phyloP scores from a whole-genome alignment of 2,329 filamentous ascomycete genomes.

The Penicillium sp. region DNA sequence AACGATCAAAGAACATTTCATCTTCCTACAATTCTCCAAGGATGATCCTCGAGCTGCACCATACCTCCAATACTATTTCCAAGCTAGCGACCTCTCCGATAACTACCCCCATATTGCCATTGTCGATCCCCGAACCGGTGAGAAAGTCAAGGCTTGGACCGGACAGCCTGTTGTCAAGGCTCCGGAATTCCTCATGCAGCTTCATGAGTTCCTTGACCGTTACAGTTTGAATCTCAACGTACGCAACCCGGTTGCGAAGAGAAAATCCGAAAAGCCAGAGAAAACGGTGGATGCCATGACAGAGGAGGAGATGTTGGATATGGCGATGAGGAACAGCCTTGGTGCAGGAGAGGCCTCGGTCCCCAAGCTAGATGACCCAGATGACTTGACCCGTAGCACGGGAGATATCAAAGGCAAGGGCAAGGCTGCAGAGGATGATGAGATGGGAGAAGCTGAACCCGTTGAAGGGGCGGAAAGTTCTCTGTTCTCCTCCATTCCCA shows the following conservation, averaged over 20 bases:
- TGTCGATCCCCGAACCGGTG: constrained; percentile 90
- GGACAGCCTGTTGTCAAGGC: constrained; percentile 75
- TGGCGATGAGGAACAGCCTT: constrained; percentile 88
- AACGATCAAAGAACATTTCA: constrained; percentile 86
- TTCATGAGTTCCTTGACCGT: constrained; percentile 94
- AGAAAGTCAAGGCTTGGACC: constrained; percentile 96
- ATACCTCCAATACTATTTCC: constrained; percentile 91
- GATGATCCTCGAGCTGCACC: constrained; percentile 74
- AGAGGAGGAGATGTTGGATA: constrained; percentile 94
- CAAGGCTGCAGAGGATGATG: constrained; percentile 49
- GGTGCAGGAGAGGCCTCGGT: constrained; percentile 51
- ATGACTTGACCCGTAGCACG: constrained; percentile 75
- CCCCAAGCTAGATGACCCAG: constrained; percentile 72
- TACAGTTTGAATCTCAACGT: constrained; percentile 86
- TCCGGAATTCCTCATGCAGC: constrained; percentile 81
- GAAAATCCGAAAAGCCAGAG: constrained; percentile 69
- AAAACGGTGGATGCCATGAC: constrained; percentile 86
- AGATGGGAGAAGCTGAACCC: constrained; percentile 39
- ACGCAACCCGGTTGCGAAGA: constrained; percentile 87
- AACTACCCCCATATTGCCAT: constrained; percentile 96
- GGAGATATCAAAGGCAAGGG: constrained; percentile 47
- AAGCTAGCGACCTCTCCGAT: constrained; percentile 73
- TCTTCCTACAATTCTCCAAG: constrained; percentile 94
- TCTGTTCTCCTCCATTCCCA: constrained; percentile 71
- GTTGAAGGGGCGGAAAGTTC: constrained; percentile 38